These are phyloP conservation scores for Hypoxylon sp. DNA, from an alignment of 2,329 filamentous ascomycete genomes.

Conservation along the genomic window DNA sequence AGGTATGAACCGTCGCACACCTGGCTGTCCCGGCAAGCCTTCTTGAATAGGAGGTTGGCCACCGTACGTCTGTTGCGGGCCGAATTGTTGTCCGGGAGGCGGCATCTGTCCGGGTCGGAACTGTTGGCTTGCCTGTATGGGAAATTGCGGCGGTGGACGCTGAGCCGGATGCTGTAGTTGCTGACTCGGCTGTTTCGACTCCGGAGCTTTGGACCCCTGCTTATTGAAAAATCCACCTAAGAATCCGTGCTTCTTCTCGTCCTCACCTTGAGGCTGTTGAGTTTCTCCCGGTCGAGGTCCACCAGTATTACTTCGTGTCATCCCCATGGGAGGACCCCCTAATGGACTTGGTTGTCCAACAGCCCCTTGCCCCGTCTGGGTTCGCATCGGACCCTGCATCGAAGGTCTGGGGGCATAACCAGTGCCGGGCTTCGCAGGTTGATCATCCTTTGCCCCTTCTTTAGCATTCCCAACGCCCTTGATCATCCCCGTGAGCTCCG, in stretches of 20 bases:
- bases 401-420: constrained; percentile 39
- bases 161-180: constrained; percentile 39
- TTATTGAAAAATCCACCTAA: constrained; percentile 51
- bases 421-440: constrained; percentile 44
- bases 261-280: constrained; percentile 47
- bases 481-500: constrained; percentile 54
- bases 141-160: constrained; percentile 45
- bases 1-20: constrained; percentile 20
- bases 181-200: constrained; percentile 46
- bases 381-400: constrained; percentile 44
- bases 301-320: constrained; percentile 38
- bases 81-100: constrained; percentile 45
- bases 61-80: constrained; percentile 49
- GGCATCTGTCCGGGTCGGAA: constrained; percentile 48
- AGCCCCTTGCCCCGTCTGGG: constrained; percentile 33
- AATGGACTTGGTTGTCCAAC: constrained; percentile 29
- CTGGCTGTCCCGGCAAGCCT: constrained; percentile 38
- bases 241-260: constrained; percentile 50
- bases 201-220: constrained; percentile 48
- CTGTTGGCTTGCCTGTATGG: constrained; percentile 43
- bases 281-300: constrained; percentile 36
- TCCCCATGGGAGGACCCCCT: constrained; percentile 24
- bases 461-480: constrained; percentile 51
- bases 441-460: constrained; percentile 51
- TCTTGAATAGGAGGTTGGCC: constrained; percentile 44